Evolutionary conservation across 345 rosid species (phyloP), one percentile per base, ranked within the genome.

Genomic region (Rhizophora mangle): DNA sequence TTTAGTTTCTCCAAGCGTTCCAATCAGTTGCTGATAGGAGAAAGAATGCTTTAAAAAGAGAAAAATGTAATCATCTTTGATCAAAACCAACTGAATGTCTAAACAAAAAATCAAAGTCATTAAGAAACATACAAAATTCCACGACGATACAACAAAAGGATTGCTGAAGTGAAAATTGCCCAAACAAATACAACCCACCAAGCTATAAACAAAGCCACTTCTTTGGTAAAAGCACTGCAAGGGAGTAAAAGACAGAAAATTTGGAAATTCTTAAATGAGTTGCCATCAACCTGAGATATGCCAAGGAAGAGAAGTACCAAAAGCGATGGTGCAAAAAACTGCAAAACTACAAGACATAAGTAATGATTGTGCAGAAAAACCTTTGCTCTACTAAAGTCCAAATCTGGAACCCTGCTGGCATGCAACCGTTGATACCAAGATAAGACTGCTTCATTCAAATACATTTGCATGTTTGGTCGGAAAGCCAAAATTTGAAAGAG

Each of bases 351-450:
- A 4, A 91, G 91, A 74, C 98, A 91, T 37, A 91, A 78, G 88
- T 72, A 88, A 72, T 91, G 96, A 67, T 94, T 91, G 78, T 94
- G 96, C 72, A 91, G 84, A 59, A 94, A 94, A 70, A 94, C 91
- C 85, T 94, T 91, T 0, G 96, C 98, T 68, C 97, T 82, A 37
- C 98, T 93, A 64, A 86, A 93, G 34, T 91, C 98, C 77, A 91
- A 76, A 79, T 93, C 98, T 5, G 95, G 96, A 73, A 86, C 82
- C 72, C 83, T 94, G 75, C 95, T 88, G 8, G 89, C 90, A 68
- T 94, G 98, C 72, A 94, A 76, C 63, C 96, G 84, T 74, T 91
- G 98, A 74, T 94, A 94, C 96, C 97, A 94, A 0, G 90, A 89
- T 11, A 94, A 74, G 53, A 94, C 84, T 0, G 97, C 97, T 82